A percentile compares a stretch with the other conserved stretches of the same genome.
Evolutionary conservation across 768 basidiomycete species (phyloP).

Genomic region (Auriscalpium vulgare): DNA sequence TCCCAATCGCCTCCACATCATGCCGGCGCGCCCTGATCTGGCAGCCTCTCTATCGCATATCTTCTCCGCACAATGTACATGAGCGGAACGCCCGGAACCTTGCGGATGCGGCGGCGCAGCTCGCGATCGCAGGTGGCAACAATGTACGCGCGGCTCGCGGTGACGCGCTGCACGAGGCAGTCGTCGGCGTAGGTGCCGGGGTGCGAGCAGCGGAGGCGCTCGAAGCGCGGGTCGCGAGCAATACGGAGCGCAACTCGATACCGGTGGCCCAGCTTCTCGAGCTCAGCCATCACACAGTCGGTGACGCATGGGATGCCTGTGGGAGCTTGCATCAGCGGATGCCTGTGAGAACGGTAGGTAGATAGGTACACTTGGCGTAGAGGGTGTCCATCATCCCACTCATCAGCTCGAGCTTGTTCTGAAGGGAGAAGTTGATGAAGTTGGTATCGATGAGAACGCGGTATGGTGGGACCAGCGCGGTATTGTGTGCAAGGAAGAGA

Average conservation of each 20-base stretch:
- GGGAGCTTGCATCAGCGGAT: background rate
- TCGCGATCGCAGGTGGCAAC: slow-evolving; percentile 98
- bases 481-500: slow-evolving; percentile 91
- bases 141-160: slow-evolving; percentile 91
- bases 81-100: slow-evolving; percentile 86
- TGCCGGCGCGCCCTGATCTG: slow-evolving; percentile 83
- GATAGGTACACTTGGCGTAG: slow-evolving; percentile 84
- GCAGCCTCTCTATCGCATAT: slow-evolving; percentile 92
- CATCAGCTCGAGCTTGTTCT: slow-evolving; percentile 94
- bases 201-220: slow-evolving; percentile 88
- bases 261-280: slow-evolving; percentile 94
- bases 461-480: slow-evolving; percentile 93
- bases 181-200: slow-evolving; percentile 98
- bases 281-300: slow-evolving; percentile 96
- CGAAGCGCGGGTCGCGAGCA: slow-evolving; percentile 94
- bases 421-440: slow-evolving; percentile 97
- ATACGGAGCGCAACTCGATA: slow-evolving; percentile 93
- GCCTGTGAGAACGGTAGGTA: slow-evolving; percentile 4
- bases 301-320: slow-evolving; percentile 98
- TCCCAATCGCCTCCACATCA: slow-evolving; percentile 1
- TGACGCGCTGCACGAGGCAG: slow-evolving; percentile 93
- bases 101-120: slow-evolving; percentile 83
- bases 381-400: slow-evolving; percentile 99
- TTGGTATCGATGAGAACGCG: slow-evolving; percentile 98
- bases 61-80: slow-evolving; percentile 94